These are phyloP conservation scores for Neonectria hederae DNA, from an alignment of 2,329 filamentous ascomycete genomes.

Conservation along the genomic window DNA sequence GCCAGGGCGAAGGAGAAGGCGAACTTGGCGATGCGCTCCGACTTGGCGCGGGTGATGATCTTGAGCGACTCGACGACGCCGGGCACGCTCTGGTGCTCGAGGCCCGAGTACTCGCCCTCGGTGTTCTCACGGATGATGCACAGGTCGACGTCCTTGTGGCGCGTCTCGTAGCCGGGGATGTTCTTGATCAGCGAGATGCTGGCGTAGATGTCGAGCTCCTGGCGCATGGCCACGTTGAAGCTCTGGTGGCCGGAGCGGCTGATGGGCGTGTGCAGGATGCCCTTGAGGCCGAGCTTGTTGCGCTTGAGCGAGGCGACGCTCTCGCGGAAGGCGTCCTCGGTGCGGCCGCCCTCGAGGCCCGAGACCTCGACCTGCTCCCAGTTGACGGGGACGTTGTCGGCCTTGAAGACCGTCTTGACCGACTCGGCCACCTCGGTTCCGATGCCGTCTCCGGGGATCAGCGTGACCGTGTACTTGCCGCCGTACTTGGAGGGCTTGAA, in stretches of 20 bases:
- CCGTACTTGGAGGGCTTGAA: constrained; percentile 99
- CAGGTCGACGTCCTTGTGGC: constrained; percentile 96
- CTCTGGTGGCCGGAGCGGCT: constrained; percentile 97
- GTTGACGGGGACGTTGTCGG: constrained; percentile 97
- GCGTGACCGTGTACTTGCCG: constrained; percentile 98
- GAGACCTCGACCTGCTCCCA: constrained; percentile 99
- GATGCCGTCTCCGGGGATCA: constrained; percentile 99
- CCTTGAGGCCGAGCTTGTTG: constrained; percentile 99
- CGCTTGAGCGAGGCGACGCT: constrained; percentile 94
- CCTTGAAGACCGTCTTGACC: constrained; percentile 99
- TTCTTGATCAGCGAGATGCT: constrained; percentile 99
- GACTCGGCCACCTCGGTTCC: constrained; percentile 97
- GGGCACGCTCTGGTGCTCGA: constrained; percentile 96
- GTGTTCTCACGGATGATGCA: constrained; percentile 99
- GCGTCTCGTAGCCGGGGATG: constrained; percentile 97
- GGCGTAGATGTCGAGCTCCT: constrained; percentile 99
- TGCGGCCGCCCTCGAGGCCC: constrained; percentile 86
- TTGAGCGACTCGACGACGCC: constrained; percentile 99
- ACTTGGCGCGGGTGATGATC: constrained; percentile 99
- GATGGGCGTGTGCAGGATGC: constrained; percentile 97
- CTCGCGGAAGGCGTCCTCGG: constrained; percentile 95
- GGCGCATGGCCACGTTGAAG: constrained; percentile 99
- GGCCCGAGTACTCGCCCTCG: constrained; percentile 98
- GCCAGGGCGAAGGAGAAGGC: constrained; percentile 97
- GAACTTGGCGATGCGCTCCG: constrained; percentile 98